Evolutionary conservation across 2,329 filamentous ascomycete species (phyloP), one percentile per base, ranked within the genome.

Genomic region (Botrytis galanthina): DNA sequence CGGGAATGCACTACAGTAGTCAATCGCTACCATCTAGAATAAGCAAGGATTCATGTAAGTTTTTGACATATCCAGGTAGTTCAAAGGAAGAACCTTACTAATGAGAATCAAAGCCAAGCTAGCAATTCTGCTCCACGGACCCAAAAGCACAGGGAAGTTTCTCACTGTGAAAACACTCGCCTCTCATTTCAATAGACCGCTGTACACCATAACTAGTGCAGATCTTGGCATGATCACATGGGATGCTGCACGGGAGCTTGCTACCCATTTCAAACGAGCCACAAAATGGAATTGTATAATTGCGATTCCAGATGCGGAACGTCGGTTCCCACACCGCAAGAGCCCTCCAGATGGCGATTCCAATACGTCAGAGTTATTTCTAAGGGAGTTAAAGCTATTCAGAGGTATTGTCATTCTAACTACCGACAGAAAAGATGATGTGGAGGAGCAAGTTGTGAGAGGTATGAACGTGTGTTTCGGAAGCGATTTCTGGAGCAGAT

Each of bases 211-310:
- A 14, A 42, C 32, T 14, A 16, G 20, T 1, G 4, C 12, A 12
- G 61, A 72, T 12, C 12, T 67, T 2, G 14, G 44, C 18, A 32
- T 35, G 1, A 44, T 4, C 20, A 29, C 18, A n/a, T 42, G 32
- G 42, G 42, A 63, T 29, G 32, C 29, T 20, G 10, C 7, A 12
- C 35, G 42, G 1, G 59, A 54, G 6, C n/a, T 72, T 26, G 20
- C 48, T 44, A n/a, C n/a, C 22, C 70, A 72, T 44, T 67, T 72
- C 9, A 9, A 44, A 18, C 29, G 37, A 22, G 70, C 70, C 37
- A 37, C 48, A 29, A 67, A 67, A 29, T 72, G 61, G 48, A 72
- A 67, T 16, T 64, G 46, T 18, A 72, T 72, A 18, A 29, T 72
- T n/a, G 44, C 51, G 4, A 54, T 72, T n/a, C 44, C 60, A 1